Percentiles rank a stretch among this genome's conserved stretches.
phyloP scores from a whole-genome alignment of 441 rosid genomes.

The Hura crepitans region DNA sequence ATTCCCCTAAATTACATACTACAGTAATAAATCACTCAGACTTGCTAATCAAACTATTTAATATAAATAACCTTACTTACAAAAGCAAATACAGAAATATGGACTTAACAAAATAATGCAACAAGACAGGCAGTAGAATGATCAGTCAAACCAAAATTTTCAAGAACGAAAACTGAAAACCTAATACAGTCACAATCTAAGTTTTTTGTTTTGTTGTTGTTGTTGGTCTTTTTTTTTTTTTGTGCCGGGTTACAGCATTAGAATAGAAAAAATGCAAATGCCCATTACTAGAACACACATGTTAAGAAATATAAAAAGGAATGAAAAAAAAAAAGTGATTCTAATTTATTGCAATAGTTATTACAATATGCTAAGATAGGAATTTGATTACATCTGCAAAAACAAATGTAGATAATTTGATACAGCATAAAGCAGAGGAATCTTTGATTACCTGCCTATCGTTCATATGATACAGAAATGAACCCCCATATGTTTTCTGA shows the following conservation, averaged over 20 bases:
- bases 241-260: no score
- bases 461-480: constrained; percentile 94
- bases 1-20: not conserved
- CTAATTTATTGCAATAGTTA: not conserved
- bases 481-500: constrained; percentile 85
- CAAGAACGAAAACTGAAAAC: not conserved
- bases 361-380: not conserved
- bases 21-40: not conserved
- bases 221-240: no score
- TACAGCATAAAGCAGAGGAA: not conserved
- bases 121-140: not conserved
- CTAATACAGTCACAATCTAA: not conserved
- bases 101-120: not conserved
- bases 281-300: not conserved
- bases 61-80: not conserved
- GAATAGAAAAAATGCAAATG: not conserved
- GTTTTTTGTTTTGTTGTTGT: no score
- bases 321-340: not conserved
- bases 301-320: no score
- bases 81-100: not conserved
- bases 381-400: not conserved
- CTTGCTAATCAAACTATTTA: not conserved
- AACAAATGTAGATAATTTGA: not conserved
- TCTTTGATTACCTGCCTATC: constrained; percentile 56
- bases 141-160: constrained; percentile 9